Evolutionary conservation across 1,139 yeast genomes (phyloP), one percentile per base, ranked within the genome.

Genomic region (Yamadazyma atmosphaerica): DNA sequence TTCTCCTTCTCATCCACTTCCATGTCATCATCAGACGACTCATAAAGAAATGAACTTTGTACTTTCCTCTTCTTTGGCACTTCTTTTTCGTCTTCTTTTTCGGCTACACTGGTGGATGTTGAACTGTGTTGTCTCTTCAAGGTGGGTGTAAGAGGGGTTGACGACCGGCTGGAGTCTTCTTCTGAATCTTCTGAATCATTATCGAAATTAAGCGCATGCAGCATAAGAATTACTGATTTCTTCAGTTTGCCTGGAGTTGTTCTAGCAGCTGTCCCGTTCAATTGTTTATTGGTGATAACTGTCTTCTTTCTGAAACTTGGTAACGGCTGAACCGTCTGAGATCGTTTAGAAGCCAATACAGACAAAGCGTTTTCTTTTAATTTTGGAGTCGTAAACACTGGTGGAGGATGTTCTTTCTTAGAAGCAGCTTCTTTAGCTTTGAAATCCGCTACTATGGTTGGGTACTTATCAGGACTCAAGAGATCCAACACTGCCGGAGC

Each of bases 401-500:
- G 43, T 18, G 49, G 44, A 4, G 51, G 37, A 1, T 50, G 37
- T 34, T 52, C 50, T 26, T 55, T 48, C 29, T 56, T 54, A 26
- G 54, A 48, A 24, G 61, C 65, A 15, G 60, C 65, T 40, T 65
- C 69, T 47, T 68, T 64, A 27, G 61, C 61, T 47, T 62, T 65
- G 37, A 71, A 61, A 30, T 73, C 74, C n/a, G 68, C 68, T 23
- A 79, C 61, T 18, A 79, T 49, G 2, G 69, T 71, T 0, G 86
- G 82, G 50, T 79, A 83, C 36, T 76, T 74, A 3, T 76, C 78
- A 33, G 80, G 83, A 42, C 77, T 74, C 46, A 88, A 68, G 14
- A 76, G 63, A 24, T 82, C 84, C 38, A 85, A 69, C 13, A 88
- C 76, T 1, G 74, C 72, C 0, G 95, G 90, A 0, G 88, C 90